Base-by-base conservation (phyloP, 176 grass and related monocot genomes). In the Rhynchospora breviuscula region DNA sequence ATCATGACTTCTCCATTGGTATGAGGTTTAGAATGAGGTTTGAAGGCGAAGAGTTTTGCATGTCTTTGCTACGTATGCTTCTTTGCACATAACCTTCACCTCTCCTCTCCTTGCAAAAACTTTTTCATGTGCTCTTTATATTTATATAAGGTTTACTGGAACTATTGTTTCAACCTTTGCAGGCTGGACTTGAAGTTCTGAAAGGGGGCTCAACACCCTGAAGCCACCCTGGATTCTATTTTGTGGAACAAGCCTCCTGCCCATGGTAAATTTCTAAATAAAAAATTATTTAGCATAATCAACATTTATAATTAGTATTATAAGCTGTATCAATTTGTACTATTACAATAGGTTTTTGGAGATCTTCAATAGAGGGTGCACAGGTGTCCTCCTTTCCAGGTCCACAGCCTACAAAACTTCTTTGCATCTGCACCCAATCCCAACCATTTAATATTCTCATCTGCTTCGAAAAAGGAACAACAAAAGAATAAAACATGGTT, bases 21-120 rank as follows among this genome's bases (percentile, higher is more conserved):
- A 93, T 91, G 96, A 93, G 96, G 77, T 98, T 98, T 79, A 90
- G 87, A 82, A 98, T 95, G 96, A 91, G 71, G 87, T 98, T 98
- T 93, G 96, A 98, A 89, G 96, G 96, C 2, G 93, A 95, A 43
- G 70, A 92, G 92, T 64, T 87, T 84, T 3, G 83, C 85, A 0
- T 97, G 94, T 84, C 87, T 85, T 40, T 92, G 94, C 44, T 87
- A 88, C 43, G 88, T 97, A 61, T 97, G 94, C 88, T 97, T 97
- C 90, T 97, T 97, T 83, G 94, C 94, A 2, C 94, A 97, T 84
- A 97, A 86, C 33, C 85, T 88, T 0, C 88, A 90, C 74, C 4
- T 40, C 35, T 40, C 3, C 2, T 40, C 35, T 40, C 4, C 35
- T 40, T 40, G 35, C 35, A 40, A 40, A 40, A 40, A 1, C 35